Evolutionary conservation across 306 rosid genomes (phyloP).

Genomic region (Begonia fuchsioides): DNA sequence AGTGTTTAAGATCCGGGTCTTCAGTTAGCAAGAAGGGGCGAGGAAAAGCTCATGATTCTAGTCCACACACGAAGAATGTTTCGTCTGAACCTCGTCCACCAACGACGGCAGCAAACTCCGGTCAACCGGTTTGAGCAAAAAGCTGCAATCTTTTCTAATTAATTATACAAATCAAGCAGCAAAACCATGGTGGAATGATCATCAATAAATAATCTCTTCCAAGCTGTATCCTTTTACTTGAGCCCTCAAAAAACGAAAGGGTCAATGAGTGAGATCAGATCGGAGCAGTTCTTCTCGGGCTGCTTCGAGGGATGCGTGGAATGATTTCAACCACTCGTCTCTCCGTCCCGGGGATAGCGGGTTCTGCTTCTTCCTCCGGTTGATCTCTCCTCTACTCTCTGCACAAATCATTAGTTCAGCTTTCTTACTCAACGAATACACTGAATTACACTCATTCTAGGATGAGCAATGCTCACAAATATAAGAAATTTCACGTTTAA

Average conservation of each 20-base stretch:
- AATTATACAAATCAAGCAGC: too few relatives aligned
- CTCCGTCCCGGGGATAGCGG: slow-evolving; percentile 9
- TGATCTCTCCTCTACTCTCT: slow-evolving; percentile 74
- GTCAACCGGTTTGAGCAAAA: neutral
- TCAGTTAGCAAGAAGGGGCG: too few relatives aligned
- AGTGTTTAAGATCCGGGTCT: too few relatives aligned
- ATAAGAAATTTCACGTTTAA: too few relatives aligned
- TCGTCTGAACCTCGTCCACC: too few relatives aligned
- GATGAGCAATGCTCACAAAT: too few relatives aligned
- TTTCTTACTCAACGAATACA: neutral
- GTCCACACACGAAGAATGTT: too few relatives aligned
- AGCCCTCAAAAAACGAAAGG: neutral
- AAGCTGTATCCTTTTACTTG: too few relatives aligned
- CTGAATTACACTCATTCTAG: neutral
- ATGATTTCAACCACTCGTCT: slow-evolving; percentile 23
- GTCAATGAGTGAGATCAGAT: neutral
- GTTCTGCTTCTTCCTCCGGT: slow-evolving; percentile 39
- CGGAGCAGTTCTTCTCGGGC: slow-evolving; percentile 14
- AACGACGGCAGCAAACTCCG: too few relatives aligned
- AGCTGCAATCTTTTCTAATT: neutral
- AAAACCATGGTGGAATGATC: too few relatives aligned
- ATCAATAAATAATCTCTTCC: too few relatives aligned
- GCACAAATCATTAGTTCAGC: slow-evolving; percentile 8
- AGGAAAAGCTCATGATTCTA: too few relatives aligned
- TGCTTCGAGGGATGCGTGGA: slow-evolving; percentile 45